A percentile compares a stretch with the other conserved stretches of the same genome.
These are phyloP conservation scores for Podospora pseudopauciseta DNA, from an alignment of 495 filamentous ascomycete genomes.

Conservation along the genomic window DNA sequence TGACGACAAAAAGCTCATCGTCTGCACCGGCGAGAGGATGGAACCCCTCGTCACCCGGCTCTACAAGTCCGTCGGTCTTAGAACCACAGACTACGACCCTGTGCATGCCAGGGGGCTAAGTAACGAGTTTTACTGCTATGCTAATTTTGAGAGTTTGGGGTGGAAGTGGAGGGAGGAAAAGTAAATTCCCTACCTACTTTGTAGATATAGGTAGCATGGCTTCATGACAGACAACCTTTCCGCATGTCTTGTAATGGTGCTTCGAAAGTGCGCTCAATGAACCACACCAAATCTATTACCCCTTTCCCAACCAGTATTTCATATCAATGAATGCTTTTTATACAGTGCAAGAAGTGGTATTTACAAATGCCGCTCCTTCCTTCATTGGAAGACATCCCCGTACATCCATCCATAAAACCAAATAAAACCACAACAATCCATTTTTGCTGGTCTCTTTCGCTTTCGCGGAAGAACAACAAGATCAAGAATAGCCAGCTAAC, in stretches of 20 bases:
- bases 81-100: slow-evolving; percentile 58
- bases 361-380: not conserved
- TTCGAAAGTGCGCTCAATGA: no score
- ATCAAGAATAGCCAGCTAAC: not conserved
- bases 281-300: not conserved
- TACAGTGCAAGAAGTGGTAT: not conserved
- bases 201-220: no score
- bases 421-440: not conserved
- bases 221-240: no score
- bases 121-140: slow-evolving; percentile 77
- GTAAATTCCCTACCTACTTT: not conserved
- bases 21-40: slow-evolving; percentile 74
- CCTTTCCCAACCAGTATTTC: not conserved
- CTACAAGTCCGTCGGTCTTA: slow-evolving; percentile 47
- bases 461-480: not conserved
- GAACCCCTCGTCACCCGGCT: slow-evolving; percentile 49
- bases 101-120: slow-evolving; percentile 64
- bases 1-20: slow-evolving; percentile 41
- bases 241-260: no score
- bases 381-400: not conserved
- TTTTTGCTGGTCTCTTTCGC: not conserved
- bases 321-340: not conserved
- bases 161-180: slow-evolving; percentile 48
- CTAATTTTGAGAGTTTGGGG: slow-evolving; percentile 60
- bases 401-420: not conserved